A percentile compares a stretch with the other conserved stretches of the same genome.
Conservation (phyloP, 2,329 filamentous ascomycete genomes). For the Westerdykella ornata region DNA sequence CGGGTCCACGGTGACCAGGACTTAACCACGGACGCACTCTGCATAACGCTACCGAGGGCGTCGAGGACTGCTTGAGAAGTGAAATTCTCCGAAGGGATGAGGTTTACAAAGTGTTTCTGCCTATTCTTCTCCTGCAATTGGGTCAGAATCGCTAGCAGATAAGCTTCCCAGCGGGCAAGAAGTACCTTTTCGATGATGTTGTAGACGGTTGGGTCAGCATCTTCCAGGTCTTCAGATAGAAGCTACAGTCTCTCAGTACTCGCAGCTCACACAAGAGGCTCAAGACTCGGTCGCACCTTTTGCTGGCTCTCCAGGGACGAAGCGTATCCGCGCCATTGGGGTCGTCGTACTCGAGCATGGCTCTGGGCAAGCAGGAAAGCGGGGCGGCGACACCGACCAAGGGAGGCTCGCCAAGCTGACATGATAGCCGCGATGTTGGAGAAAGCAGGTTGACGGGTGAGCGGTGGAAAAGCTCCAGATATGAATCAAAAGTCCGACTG, state of each 20-base stretch:
- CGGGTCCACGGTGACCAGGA: neutral
- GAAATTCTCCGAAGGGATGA: conserved; percentile 99
- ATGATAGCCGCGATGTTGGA: conserved; percentile 39
- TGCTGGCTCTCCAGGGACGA: conserved; percentile 44
- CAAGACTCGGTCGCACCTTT: conserved; percentile 34
- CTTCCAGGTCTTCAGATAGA: conserved; percentile 68
- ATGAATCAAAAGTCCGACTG: no score
- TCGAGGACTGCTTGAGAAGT: conserved; percentile 97
- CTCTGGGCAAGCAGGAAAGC: conserved; percentile 23
- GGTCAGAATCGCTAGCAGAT: conserved; percentile 9
- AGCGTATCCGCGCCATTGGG: conserved; percentile 37
- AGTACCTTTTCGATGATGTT: conserved; percentile 83
- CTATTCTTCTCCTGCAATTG: conserved; percentile 73
- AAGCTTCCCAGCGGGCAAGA: neutral
- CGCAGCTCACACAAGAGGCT: neutral
- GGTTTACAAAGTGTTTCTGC: conserved; percentile 98
- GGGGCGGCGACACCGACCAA: conserved; percentile 27
- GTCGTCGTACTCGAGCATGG: conserved; percentile 26
- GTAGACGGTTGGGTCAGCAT: conserved; percentile 80
- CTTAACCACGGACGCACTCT: conserved; percentile 44
- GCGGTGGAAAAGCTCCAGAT: neutral
- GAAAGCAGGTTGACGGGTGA: neutral
- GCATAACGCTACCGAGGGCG: conserved; percentile 63
- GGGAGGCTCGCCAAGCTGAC: conserved; percentile 35
- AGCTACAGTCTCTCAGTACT: conserved; percentile 49